Evolutionary conservation across 2,329 filamentous ascomycete genomes (phyloP), one percentile per base, ranked within the genome.

Genomic region (Byssoonygena ceratinophila): DNA sequence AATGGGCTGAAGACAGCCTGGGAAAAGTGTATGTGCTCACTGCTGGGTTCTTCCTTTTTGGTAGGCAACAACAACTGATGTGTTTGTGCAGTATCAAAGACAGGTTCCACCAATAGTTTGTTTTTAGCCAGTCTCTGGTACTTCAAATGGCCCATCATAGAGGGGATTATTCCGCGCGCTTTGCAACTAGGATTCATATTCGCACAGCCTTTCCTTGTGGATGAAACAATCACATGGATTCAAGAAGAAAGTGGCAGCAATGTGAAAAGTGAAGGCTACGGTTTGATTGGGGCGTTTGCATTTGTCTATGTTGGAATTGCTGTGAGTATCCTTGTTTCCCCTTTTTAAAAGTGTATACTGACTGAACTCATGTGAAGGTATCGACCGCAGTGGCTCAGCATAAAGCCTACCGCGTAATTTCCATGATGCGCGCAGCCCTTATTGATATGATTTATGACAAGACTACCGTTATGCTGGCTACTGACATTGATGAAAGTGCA

Each of bases 231-330:
- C 7, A 12, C 32, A 9, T 34, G 7, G 8, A 12, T 34, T 4
- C 7, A n/a, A 11, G 8, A 34, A 12, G 12, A 12, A 14, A 14
- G 32, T 34, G 14, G 32, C 4, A n/a, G 3, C 25, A 44, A 11
- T 1, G 34, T 25, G 8, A 45, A 16, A 1, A 45, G 45, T 22
- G 23, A 29, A 7, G 49, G 36, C 9, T 51, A 51, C 11, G 18
- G 36, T 0, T 18, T 51, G 16, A 22, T 51, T 4, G 49, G 49
- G 14, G 49, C 39, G 31, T 44, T 34, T 5, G 49, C 49, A 12
- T 16, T 44, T 14, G 39, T 36, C 12, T 51, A 51, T 45, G 34
- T 51, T 18, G 49, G 49, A 34, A 12, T 51, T 51, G 27, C 49
- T n/a, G 49, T 51, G 3, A 34, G 32, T n/a, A 34, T 34, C 7